Evolutionary conservation across 2,329 filamentous ascomycete genomes (phyloP), one percentile per base, ranked within the genome.

Genomic region (Plectosphaerella plurivora): DNA sequence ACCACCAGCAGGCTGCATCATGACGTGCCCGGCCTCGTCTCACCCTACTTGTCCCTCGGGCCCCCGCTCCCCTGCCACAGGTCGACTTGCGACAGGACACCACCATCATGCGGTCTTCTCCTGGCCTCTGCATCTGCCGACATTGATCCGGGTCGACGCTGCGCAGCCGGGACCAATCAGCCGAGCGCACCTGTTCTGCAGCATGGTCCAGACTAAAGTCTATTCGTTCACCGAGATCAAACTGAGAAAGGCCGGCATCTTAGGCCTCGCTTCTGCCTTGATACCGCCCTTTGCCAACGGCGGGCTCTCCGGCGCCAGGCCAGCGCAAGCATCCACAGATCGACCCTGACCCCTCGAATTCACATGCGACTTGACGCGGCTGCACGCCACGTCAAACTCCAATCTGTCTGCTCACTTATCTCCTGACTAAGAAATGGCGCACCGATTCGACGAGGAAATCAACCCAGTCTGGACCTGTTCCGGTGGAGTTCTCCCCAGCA

Each of bases 201-300:
- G 25, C 4, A 6, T 41, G 36, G 22, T 35, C 41, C 16, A 37
- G 47, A 49, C 47, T 25, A 49, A 41, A 20, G 35, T 49, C 47
- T 15, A 49, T 49, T 36, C 14, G 47, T 22, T 49, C 35, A 49
- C 47, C 47, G 47, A 49, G 36, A 39, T 39, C 47, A 24, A 49
- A 49, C 37, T 37, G 35, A 39, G 47, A 39, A 41, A 36, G 24
- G 22, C 33, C 37, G 47, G 35, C 37, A 28, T 47, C 45, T 33
- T 47, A 33, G 28, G 28, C 11, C 28, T 33, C 28, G 6, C n/a
- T 18, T 44, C 41, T 44, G 41, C 41, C 41, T 20, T 12, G 41
- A 12, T 18, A 20, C 41, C 16, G n/a, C 41, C 16, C 41, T 18
- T 44, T 18, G 10, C 10, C 10, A 44, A 18, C n/a, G 41, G 18